Conservation (phyloP, 2,329 filamentous ascomycete species). For the Fusarium sp. region DNA sequence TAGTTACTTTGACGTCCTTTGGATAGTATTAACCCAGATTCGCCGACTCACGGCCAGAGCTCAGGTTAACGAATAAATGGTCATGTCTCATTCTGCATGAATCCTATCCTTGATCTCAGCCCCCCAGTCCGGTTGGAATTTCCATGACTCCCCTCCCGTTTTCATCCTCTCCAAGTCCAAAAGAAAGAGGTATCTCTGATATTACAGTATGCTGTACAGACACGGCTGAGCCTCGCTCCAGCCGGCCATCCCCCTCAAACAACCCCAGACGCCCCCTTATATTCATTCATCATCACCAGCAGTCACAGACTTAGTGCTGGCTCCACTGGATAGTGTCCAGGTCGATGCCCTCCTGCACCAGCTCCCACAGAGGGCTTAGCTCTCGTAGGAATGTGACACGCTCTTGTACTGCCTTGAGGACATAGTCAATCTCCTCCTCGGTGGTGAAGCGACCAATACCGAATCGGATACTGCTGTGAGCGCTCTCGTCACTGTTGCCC, state of each 20-base stretch:
- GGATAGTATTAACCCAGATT: neutral
- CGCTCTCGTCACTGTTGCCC: constrained; percentile 96
- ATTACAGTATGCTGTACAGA: constrained; percentile 51
- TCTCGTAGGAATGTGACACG: constrained; percentile 94
- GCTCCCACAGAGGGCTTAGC: constrained; percentile 94
- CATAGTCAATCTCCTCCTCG: constrained; percentile 95
- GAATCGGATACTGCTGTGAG: constrained; percentile 97
- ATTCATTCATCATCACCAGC: neutral
- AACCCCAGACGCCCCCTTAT: constrained; percentile 13
- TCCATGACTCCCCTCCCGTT: constrained; percentile 39
- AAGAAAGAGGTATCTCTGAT: constrained; percentile 50
- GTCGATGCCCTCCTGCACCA: constrained; percentile 97
- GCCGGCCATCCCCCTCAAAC: constrained; percentile 29
- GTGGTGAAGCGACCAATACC: constrained; percentile 98
- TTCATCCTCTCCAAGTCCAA: constrained; percentile 40
- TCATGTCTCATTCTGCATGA: constrained; percentile 42
- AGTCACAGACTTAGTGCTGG: constrained; percentile 75
- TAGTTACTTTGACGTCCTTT: neutral
- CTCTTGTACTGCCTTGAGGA: constrained; percentile 91
- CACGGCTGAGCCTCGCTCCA: constrained; percentile 39
- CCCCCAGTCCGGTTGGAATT: constrained; percentile 24
- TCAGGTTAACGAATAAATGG: constrained; percentile 21
- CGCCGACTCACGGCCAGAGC: neutral
- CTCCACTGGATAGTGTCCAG: constrained; percentile 98
- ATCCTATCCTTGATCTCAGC: constrained; percentile 20